phyloP scores from a whole-genome alignment of 2,329 filamentous ascomycete species.

The Hymenoscyphus occultus region DNA sequence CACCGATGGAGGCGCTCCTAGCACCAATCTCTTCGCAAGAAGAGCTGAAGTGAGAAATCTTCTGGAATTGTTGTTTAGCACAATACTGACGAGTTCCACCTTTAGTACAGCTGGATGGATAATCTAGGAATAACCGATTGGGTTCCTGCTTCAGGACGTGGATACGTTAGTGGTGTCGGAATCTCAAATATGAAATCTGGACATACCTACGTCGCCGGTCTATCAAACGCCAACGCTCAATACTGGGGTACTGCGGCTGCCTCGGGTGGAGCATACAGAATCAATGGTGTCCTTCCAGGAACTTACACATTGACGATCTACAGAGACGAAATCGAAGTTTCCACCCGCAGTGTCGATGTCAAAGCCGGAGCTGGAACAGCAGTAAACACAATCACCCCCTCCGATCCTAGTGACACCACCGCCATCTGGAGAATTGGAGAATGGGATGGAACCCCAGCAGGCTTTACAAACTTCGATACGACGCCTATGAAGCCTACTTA shows the following conservation, averaged over 20 bases:
- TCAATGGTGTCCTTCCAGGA: slow-evolving; percentile 63
- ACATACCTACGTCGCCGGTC: slow-evolving; percentile 16
- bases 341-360: slow-evolving; percentile 48
- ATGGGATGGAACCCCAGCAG: slow-evolving; percentile 39
- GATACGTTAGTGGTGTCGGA: slow-evolving; percentile 16
- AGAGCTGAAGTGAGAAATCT: slow-evolving; percentile 11
- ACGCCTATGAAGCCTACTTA: slow-evolving; percentile 33
- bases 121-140: slow-evolving; percentile 18
- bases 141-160: slow-evolving; percentile 14
- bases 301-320: slow-evolving; percentile 68
- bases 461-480: slow-evolving; percentile 26
- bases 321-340: slow-evolving; percentile 56
- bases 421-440: slow-evolving; percentile 40
- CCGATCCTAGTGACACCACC: slow-evolving; percentile 36
- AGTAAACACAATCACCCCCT: slow-evolving; percentile 19
- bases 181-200: slow-evolving; percentile 19
- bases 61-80: background rate
- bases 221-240: slow-evolving; percentile 56
- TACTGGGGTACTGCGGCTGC: slow-evolving; percentile 59
- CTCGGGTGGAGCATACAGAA: slow-evolving; percentile 56
- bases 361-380: slow-evolving; percentile 43
- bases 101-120: slow-evolving; percentile 19
- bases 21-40: slow-evolving; percentile 23
- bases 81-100: background rate
- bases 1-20: slow-evolving; percentile 40